Percentiles rank a stretch among this genome's conserved stretches.
Evolutionary conservation across 2,329 filamentous ascomycete species (phyloP).

Genomic region (Penicillium sp.): DNA sequence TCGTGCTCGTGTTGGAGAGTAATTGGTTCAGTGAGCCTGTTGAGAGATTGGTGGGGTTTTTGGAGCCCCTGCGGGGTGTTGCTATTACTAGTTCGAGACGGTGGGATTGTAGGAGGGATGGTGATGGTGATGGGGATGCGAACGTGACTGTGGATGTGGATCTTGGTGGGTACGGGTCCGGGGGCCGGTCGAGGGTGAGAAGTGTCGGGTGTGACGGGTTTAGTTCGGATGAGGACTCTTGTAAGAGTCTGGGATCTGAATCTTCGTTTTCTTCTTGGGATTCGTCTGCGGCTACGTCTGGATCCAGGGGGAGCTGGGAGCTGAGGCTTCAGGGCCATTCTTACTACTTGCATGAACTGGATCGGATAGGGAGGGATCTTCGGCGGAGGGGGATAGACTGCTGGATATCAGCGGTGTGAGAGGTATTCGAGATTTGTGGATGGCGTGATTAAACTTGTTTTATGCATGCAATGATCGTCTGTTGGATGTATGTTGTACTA

Average conservation of each 20-base stretch:
- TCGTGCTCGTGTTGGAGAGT: conserved; percentile 26
- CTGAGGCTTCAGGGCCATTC: conserved; percentile 28
- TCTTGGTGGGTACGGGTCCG: too few relatives aligned
- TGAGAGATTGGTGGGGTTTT: conserved; percentile 30
- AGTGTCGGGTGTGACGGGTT: not conserved
- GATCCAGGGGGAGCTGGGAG: conserved; percentile 19
- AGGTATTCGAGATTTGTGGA: not conserved
- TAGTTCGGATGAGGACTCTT: conserved; percentile 10
- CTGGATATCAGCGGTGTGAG: conserved; percentile 20
- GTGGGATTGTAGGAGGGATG: too few relatives aligned
- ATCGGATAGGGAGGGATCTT: conserved; percentile 24
- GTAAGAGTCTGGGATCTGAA: not conserved
- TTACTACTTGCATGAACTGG: conserved; percentile 29
- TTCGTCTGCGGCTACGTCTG: not conserved
- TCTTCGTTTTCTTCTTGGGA: not conserved
- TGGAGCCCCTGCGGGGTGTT: conserved; percentile 29
- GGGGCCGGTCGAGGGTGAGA: not conserved
- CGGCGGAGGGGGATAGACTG: conserved; percentile 28
- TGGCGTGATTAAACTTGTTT: not conserved
- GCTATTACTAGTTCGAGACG: conserved; percentile 6
- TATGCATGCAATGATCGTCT: not conserved
- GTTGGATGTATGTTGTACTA: not conserved
- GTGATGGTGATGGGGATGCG: too few relatives aligned
- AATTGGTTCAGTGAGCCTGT: conserved; percentile 33
- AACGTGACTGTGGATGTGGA: not conserved